phyloP scores from a whole-genome alignment of 495 filamentous ascomycete species.

The Usnea hakonensis region DNA sequence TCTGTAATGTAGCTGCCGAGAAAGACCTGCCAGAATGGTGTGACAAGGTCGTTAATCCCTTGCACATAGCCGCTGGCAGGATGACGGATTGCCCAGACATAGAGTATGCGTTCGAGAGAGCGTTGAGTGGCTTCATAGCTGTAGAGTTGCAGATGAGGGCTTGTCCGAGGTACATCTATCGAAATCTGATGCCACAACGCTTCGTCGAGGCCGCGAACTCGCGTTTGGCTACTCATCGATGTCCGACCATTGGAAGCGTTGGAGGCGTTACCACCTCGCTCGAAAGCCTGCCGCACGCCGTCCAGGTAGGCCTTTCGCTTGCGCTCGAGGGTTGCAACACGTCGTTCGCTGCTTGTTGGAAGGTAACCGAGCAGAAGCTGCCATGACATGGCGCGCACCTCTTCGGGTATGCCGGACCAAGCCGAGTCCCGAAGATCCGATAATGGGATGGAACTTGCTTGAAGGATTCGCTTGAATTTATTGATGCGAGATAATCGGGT shows the following conservation, averaged over 20 bases:
- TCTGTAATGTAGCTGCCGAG: conserved; percentile 89
- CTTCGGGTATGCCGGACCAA: conserved; percentile 90
- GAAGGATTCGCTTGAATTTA: conserved; percentile 93
- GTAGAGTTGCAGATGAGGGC: conserved; percentile 90
- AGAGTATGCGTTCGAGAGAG: conserved; percentile 87
- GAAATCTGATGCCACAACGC: conserved; percentile 98
- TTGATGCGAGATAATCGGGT: conserved; percentile 91
- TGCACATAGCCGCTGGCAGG: conserved; percentile 97
- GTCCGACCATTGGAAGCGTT: conserved; percentile 29
- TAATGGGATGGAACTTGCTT: conserved; percentile 80
- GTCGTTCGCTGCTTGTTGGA: conserved; percentile 84
- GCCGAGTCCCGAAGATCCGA: conserved; percentile 74
- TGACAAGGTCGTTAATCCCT: conserved; percentile 96
- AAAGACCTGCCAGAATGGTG: conserved; percentile 97
- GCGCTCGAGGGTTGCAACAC: conserved; percentile 82
- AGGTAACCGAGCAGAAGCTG: conserved; percentile 92
- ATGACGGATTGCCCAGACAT: conserved; percentile 96
- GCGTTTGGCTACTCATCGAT: conserved; percentile 38
- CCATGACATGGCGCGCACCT: conserved; percentile 97
- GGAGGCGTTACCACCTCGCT: conserved; percentile 48
- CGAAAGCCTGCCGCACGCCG: conserved; percentile 90
- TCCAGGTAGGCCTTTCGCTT: conserved; percentile 97
- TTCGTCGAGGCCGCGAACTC: conserved; percentile 78
- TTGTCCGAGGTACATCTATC: conserved; percentile 95
- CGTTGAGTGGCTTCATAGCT: conserved; percentile 92